Evolutionary conservation across 23 red algal species (phyloP).

Genomic region (Chondrus crispus): DNA sequence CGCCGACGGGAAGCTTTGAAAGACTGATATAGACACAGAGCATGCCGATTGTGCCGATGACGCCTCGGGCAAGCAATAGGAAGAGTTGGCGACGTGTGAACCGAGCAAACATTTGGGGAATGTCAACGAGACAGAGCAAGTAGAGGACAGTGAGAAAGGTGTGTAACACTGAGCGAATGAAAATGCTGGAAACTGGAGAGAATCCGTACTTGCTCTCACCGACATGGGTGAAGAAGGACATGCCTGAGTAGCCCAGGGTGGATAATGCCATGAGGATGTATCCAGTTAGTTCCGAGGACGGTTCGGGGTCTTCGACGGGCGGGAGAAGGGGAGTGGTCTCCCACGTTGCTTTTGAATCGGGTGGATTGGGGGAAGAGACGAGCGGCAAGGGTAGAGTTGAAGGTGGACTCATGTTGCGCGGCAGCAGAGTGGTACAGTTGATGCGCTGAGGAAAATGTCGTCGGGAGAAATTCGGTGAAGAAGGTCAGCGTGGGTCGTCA

Average conservation of each 20-base stretch:
- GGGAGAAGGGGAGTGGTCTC: not conserved
- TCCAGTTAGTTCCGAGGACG: not conserved
- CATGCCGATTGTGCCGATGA: slow-evolving; percentile 29
- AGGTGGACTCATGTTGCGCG: too few relatives aligned
- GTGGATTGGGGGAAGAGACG: too few relatives aligned
- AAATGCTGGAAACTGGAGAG: not conserved
- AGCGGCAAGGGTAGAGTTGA: too few relatives aligned
- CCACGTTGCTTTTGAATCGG: too few relatives aligned
- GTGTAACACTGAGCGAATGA: slow-evolving; percentile 20
- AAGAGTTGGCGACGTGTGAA: not conserved
- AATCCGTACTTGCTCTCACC: not conserved
- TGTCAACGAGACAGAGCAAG: not conserved
- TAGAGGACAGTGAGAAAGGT: not conserved
- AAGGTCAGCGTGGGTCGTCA: too few relatives aligned
- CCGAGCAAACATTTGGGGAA: not conserved
- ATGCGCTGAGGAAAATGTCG: too few relatives aligned
- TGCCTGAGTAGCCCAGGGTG: slow-evolving; percentile 25
- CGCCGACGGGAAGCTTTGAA: slow-evolving; percentile 12
- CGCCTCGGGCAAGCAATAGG: not conserved
- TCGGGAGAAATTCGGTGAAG: too few relatives aligned
- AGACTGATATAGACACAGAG: slow-evolving; percentile 3
- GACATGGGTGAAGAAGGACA: not conserved
- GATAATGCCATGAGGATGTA: slow-evolving; percentile 50
- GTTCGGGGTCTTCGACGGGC: not conserved
- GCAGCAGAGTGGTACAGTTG: too few relatives aligned